These are phyloP conservation scores for Neurospora hispaniola DNA, from an alignment of 495 filamentous ascomycete species.

Conservation along the genomic window DNA sequence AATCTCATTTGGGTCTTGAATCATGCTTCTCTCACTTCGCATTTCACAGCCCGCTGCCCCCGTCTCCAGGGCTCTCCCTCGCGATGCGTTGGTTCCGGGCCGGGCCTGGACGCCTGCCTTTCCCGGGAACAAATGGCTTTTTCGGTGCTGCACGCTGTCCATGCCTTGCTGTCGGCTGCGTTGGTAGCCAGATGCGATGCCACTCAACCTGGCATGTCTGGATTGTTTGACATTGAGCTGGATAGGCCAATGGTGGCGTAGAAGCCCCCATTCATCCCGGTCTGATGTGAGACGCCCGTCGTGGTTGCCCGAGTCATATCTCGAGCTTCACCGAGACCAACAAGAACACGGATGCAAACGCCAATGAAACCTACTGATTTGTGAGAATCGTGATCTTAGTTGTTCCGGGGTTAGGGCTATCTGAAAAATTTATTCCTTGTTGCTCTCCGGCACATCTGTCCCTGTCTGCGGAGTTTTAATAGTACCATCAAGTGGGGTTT, in stretches of 20 bases:
- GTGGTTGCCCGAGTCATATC: not conserved
- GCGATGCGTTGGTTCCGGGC: not conserved
- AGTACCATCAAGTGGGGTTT: not conserved
- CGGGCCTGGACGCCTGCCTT: not conserved
- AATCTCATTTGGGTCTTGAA: not conserved
- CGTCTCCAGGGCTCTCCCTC: not conserved
- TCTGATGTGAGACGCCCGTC: not conserved
- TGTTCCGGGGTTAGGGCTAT: not conserved
- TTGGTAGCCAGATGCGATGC: not conserved
- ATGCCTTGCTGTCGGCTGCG: not conserved
- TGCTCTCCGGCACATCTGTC: not conserved
- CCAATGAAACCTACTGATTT: not conserved
- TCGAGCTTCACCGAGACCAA: not conserved
- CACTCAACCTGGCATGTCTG: not conserved
- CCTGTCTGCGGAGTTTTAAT: not conserved
- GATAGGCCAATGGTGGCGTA: not conserved
- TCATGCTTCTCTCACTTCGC: not conserved
- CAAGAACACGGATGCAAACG: not conserved
- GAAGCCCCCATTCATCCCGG: not conserved
- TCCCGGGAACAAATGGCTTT: not conserved
- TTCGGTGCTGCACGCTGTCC: not conserved
- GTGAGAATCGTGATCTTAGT: not conserved
- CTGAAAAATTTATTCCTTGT: not conserved
- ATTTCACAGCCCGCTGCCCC: not conserved
- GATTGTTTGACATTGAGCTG: not conserved